Conservation (phyloP, 768 basidiomycete species). For the Tricholoma saponaceum region DNA sequence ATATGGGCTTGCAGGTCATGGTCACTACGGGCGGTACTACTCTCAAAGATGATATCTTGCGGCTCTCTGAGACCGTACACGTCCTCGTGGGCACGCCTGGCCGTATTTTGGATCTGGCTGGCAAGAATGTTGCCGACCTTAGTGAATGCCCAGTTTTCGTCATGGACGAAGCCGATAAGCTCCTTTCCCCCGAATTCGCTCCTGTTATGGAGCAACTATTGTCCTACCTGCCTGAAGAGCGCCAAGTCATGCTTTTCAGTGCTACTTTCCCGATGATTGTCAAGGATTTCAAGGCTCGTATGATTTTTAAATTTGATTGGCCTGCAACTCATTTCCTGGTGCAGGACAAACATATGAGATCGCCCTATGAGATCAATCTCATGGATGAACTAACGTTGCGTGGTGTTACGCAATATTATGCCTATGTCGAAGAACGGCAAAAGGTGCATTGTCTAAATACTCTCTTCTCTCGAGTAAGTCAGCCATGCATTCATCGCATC, state of each 20-base stretch:
- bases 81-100: slow-evolving; percentile 97
- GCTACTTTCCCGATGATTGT: slow-evolving; percentile 99
- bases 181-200: slow-evolving; percentile 94
- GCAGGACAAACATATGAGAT: slow-evolving; percentile 94
- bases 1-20: slow-evolving; percentile 96
- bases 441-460: slow-evolving; percentile 99
- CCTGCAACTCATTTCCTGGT: slow-evolving; percentile 8
- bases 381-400: slow-evolving; percentile 99
- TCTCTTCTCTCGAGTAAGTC: slow-evolving; percentile 89
- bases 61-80: slow-evolving; percentile 86
- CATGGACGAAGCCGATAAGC: slow-evolving; percentile 99
- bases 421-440: slow-evolving; percentile 98
- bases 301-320: not conserved
- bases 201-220: slow-evolving; percentile 98
- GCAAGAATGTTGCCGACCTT: slow-evolving; percentile 91
- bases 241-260: slow-evolving; percentile 99
- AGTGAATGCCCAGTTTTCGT: slow-evolving; percentile 94
- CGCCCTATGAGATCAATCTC: slow-evolving; percentile 96
- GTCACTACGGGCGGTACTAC: slow-evolving; percentile 98
- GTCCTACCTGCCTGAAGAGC: slow-evolving; percentile 72
- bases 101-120: slow-evolving; percentile 89
- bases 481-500: not conserved
- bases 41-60: slow-evolving; percentile 95
- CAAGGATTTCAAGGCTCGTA: slow-evolving; percentile 91
- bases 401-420: slow-evolving; percentile 99